phyloP scores from a whole-genome alignment of 2,329 filamentous ascomycete species.

The Colletotrichum trifolii region DNA sequence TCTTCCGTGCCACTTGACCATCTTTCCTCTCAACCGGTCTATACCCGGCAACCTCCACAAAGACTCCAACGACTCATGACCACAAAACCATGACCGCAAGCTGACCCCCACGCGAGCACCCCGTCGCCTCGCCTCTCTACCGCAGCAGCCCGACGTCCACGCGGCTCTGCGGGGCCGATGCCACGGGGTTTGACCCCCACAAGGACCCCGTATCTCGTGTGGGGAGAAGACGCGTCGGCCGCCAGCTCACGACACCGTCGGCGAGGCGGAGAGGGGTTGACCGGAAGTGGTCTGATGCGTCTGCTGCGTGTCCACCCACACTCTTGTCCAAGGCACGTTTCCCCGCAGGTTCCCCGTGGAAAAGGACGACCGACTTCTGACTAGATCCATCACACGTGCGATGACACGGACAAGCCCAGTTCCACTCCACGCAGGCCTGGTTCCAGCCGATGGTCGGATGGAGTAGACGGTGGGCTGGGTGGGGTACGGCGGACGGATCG shows the following conservation, averaged over 20 bases:
- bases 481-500: neutral
- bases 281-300: slow-evolving; percentile 7
- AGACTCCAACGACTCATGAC: neutral
- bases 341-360: slow-evolving; percentile 19
- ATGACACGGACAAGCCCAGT: slow-evolving; percentile 19
- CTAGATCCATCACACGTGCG: slow-evolving; percentile 10
- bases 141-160: neutral
- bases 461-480: slow-evolving; percentile 1
- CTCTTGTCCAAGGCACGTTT: neutral
- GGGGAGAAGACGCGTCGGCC: slow-evolving; percentile 8
- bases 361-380: neutral
- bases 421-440: slow-evolving; percentile 16
- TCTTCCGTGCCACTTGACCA: no score
- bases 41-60: neutral
- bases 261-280: neutral
- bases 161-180: slow-evolving; percentile 28
- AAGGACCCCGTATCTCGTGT: neutral
- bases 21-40: no score
- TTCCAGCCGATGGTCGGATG: slow-evolving; percentile 15
- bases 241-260: neutral
- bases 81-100: neutral
- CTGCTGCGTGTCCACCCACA: neutral
- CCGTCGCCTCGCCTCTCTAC: slow-evolving; percentile 2
- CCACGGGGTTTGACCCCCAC: slow-evolving; percentile 28
- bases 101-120: slow-evolving; percentile 26